These are phyloP conservation scores for Colletotrichum sp. DNA, from an alignment of 2,329 filamentous ascomycete species.

Conservation along the genomic window DNA sequence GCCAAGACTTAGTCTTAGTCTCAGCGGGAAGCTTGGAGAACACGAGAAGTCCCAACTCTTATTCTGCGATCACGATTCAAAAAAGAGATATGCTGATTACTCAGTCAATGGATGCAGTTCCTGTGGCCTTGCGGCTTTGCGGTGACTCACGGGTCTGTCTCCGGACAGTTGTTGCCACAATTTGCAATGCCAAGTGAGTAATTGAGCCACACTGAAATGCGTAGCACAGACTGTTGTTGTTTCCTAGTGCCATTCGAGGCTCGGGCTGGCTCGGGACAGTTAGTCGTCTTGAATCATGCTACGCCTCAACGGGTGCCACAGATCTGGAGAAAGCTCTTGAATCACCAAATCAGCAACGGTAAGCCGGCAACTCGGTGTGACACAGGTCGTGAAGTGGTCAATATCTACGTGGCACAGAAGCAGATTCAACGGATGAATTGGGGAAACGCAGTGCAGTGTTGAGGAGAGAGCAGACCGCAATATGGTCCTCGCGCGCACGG, in stretches of 20 bases:
- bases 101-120: background rate
- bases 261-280: background rate
- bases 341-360: background rate
- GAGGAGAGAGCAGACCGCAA: background rate
- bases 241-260: background rate
- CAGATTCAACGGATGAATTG: background rate
- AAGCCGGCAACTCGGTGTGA: slow-evolving; percentile 7
- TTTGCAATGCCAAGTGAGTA: background rate
- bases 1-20: background rate
- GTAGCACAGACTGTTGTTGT: slow-evolving; percentile 6
- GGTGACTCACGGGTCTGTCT: background rate
- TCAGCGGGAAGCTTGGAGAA: background rate
- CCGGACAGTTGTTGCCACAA: background rate
- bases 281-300: background rate
- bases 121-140: background rate
- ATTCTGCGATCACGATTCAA: background rate
- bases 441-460: background rate
- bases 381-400: background rate
- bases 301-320: background rate
- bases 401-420: background rate
- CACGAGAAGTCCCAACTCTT: background rate
- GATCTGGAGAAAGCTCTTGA: background rate
- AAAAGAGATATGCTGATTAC: background rate
- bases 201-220: background rate
- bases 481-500: slow-evolving; percentile 2